Evolutionary conservation across 2,329 filamentous ascomycete species (phyloP).

Genomic region (Tolypocladium endophyticum): DNA sequence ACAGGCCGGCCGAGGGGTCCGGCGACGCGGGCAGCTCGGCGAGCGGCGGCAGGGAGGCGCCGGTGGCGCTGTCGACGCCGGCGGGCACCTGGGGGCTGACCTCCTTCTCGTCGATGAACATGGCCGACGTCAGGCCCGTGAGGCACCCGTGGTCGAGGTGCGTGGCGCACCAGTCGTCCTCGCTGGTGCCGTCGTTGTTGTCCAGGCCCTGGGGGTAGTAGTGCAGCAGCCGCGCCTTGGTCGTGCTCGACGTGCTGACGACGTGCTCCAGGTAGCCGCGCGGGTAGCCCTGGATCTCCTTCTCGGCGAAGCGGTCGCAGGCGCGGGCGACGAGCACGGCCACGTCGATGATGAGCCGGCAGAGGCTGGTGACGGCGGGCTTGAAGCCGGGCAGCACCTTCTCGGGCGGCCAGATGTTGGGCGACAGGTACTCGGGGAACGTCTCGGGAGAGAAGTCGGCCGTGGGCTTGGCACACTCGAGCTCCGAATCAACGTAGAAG

Average conservation of each 20-base stretch:
- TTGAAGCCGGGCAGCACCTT: conserved; percentile 65
- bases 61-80: conserved; percentile 8
- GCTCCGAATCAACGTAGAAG: conserved; percentile 56
- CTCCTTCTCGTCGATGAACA: conserved; percentile 78
- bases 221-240: conserved; percentile 84
- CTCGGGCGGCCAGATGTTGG: conserved; percentile 78
- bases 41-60: conserved; percentile 37
- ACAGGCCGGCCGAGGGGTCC: conserved; percentile 78
- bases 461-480: conserved; percentile 53
- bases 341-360: conserved; percentile 76
- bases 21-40: conserved; percentile 66
- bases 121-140: conserved; percentile 86
- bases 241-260: conserved; percentile 74
- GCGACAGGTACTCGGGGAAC: conserved; percentile 80
- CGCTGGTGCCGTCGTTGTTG: conserved; percentile 25
- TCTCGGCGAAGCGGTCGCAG: conserved; percentile 75
- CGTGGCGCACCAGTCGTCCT: conserved; percentile 91
- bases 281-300: conserved; percentile 68
- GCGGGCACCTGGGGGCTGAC: conserved; percentile 23
- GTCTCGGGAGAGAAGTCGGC: conserved; percentile 45
- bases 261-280: conserved; percentile 75
- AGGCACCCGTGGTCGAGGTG: conserved; percentile 89
- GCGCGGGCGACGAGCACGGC: conserved; percentile 82
- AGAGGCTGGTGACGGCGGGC: conserved; percentile 62
- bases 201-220: conserved; percentile 62